These are phyloP conservation scores for Aureobasidium sp. DNA, from an alignment of 2,329 filamentous ascomycete species.

Conservation along the genomic window DNA sequence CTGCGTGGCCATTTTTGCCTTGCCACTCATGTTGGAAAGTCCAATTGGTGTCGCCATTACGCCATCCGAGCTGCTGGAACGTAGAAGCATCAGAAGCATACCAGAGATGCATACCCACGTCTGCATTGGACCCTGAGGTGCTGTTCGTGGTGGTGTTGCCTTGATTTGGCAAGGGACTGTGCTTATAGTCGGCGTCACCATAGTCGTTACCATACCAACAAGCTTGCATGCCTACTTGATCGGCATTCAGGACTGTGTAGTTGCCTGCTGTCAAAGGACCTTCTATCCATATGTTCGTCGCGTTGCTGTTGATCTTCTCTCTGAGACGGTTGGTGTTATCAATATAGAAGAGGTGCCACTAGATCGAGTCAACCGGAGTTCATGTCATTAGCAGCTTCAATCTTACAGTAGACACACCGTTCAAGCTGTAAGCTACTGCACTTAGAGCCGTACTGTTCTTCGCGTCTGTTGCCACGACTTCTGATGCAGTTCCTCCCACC, in stretches of 20 bases:
- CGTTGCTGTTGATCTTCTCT: constrained; percentile 30
- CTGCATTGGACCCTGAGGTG: constrained; percentile 24
- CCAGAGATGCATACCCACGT: constrained; percentile 39
- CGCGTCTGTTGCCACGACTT: constrained; percentile 36
- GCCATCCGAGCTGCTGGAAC: constrained; percentile 37
- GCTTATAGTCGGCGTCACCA: constrained; percentile 32
- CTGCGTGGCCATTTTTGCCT: constrained; percentile 37
- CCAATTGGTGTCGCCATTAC: constrained; percentile 33
- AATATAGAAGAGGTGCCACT: constrained; percentile 38
- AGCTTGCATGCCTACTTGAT: constrained; percentile 32
- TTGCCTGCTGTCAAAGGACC: constrained; percentile 30
- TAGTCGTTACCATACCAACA: constrained; percentile 34
- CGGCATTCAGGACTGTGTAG: constrained; percentile 26
- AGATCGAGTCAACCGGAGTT: not conserved
- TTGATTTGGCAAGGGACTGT: constrained; percentile 28
- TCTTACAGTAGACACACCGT: constrained; percentile 31
- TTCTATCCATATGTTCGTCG: constrained; percentile 33
- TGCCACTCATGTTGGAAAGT: constrained; percentile 30
- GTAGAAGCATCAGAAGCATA: constrained; percentile 34
- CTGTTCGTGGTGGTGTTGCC: constrained; percentile 18
- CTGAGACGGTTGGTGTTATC: constrained; percentile 32
- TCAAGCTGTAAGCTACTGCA: constrained; percentile 35
- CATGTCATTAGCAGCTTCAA: no score
- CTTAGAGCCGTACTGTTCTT: constrained; percentile 39
- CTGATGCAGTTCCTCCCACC: constrained; percentile 32